These are phyloP conservation scores for Nicotiana tomentosiformis DNA, from an alignment of 257 asterid species.

Conservation along the genomic window DNA sequence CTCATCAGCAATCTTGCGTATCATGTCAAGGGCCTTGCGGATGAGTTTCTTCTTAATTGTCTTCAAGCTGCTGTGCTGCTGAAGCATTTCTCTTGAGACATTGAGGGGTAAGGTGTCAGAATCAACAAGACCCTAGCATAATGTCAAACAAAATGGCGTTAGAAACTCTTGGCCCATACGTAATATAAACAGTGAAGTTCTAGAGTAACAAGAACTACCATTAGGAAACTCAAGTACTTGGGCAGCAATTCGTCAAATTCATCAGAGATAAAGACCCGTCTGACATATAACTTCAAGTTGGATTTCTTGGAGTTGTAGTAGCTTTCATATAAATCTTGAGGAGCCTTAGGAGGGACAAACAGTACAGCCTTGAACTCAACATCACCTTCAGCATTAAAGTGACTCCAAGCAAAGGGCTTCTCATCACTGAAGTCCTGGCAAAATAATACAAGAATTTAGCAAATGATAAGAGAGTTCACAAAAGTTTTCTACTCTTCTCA, in stretches of 20 bases:
- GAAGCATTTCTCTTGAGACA: constrained; percentile 97
- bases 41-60: constrained; percentile 94
- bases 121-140: constrained; percentile 89
- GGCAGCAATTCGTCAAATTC: constrained; percentile 92
- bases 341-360: constrained; percentile 93
- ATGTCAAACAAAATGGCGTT: background rate
- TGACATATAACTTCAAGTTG: constrained; percentile 71
- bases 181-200: background rate
- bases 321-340: constrained; percentile 86
- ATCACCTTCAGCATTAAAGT: constrained; percentile 93
- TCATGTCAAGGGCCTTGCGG: constrained; percentile 96
- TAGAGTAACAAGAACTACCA: constrained; percentile 39
- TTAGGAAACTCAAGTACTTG: constrained; percentile 80
- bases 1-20: constrained; percentile 89
- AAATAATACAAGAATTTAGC: constrained; percentile 5
- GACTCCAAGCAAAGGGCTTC: constrained; percentile 87
- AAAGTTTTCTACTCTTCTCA: background rate
- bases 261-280: constrained; percentile 89
- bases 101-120: constrained; percentile 94
- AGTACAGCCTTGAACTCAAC: constrained; percentile 89
- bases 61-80: constrained; percentile 91
- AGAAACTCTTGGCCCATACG: background rate
- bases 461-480: background rate
- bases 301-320: constrained; percentile 78
- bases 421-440: constrained; percentile 77